Conservation (phyloP, 495 filamentous ascomycete genomes). For the Daldinia loculata region DNA sequence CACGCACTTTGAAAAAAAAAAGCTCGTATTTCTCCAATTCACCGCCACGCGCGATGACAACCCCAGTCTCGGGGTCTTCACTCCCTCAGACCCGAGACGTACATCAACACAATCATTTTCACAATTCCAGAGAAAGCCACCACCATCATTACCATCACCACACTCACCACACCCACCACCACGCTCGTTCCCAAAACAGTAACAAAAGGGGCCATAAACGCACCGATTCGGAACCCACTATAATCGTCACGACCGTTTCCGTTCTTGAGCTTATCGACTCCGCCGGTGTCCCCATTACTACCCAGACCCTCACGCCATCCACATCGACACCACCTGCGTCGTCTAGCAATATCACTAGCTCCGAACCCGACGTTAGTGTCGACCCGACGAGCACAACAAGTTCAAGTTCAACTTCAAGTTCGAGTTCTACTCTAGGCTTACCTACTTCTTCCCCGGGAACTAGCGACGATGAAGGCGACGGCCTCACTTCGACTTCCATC, state of each 20-base stretch:
- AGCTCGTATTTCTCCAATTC: conserved; percentile 50
- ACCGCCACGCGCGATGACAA: conserved; percentile 59
- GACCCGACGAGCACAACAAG: conserved; percentile 16
- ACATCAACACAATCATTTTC: conserved; percentile 48
- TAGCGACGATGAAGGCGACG: conserved; percentile 40
- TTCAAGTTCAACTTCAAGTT: not conserved
- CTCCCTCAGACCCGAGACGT: conserved; percentile 61
- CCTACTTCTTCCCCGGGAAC: conserved; percentile 26
- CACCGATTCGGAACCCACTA: conserved; percentile 46
- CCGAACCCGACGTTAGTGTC: conserved; percentile 20
- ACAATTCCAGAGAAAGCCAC: conserved; percentile 44
- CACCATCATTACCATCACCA: conserved; percentile 46
- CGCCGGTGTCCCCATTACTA: conserved; percentile 51
- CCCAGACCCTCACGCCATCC: conserved; percentile 48
- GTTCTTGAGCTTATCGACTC: conserved; percentile 60
- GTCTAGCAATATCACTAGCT: conserved; percentile 14
- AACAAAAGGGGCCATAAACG: conserved; percentile 46
- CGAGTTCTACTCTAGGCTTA: conserved; percentile 8
- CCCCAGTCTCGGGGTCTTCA: conserved; percentile 60
- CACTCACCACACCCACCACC: conserved; percentile 38
- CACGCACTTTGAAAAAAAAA: conserved; percentile 22
- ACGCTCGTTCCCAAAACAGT: conserved; percentile 50
- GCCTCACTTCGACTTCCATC: conserved; percentile 30
- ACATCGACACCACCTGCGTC: conserved; percentile 20
- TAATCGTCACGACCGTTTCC: conserved; percentile 58